Base-by-base conservation (phyloP, 306 rosid genomes). In the Crotalaria pallida region DNA sequence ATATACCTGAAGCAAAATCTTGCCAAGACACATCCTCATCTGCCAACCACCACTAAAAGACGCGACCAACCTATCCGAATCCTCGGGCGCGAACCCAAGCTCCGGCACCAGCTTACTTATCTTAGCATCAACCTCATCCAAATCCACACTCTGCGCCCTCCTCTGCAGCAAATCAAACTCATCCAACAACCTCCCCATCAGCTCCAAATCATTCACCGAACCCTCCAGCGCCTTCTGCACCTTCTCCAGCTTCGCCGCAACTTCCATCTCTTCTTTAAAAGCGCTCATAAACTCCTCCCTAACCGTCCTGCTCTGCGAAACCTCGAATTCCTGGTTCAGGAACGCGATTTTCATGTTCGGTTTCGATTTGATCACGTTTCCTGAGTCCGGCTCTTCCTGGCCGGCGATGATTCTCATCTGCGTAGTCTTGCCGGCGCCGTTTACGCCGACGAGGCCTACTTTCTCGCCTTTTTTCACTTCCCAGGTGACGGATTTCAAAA, bases 1-100 rank as follows among this genome's bases (percentile, higher is more conserved):
- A 16, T 17, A 74, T 76, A 88, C 98, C 97, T 94, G 96, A 72
- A 94, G 98, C 13, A 94, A 71, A 79, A 94, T 90, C 85, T 94
- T 94, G 29, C 98, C 98, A 16, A 90, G 97, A n/a, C 90, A 94
- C 98, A 94, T 90, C 72, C 98, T 90, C 98, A 90, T 94, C 81
- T 94, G 97, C 98, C 98, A 94, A 2, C 98, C 98, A 48, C 98
- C 64, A 72, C 98, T 94, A 77, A 94, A 94, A 21, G 98, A 94
- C 0, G 98, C 97, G 48, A 94, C 95, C 83, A 90, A 58, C 79
- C 97, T 90, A 72, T 90, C 92, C 1, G 96, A 83, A 73, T 94
- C 98, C 82, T 94, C 97, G 0, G 86, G 34, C 13, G 86, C 33
- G 81, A 90, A 94, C 55, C 98, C 97, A 38, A 94, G 94, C 27